phyloP scores from a whole-genome alignment of 768 basidiomycete species.

The Lactifluus subvellereus region DNA sequence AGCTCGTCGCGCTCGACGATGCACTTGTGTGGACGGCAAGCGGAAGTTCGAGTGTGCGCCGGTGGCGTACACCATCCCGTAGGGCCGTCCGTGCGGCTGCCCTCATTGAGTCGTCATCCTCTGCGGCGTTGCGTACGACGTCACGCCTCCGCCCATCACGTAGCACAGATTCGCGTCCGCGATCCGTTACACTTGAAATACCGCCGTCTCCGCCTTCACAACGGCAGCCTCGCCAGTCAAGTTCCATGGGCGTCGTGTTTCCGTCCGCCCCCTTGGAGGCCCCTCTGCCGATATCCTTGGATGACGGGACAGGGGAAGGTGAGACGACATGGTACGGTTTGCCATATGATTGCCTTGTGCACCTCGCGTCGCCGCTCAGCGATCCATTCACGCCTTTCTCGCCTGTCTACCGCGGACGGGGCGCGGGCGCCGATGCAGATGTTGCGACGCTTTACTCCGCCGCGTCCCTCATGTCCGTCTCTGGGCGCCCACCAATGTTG shows the following conservation, averaged over 20 bases:
- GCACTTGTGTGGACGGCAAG: conserved; percentile 86
- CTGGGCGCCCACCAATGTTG: conserved; percentile 32
- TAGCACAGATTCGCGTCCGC: conserved; percentile 19
- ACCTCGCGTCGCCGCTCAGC: conserved; percentile 58
- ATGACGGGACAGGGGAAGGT: conserved; percentile 26
- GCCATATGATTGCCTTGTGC: conserved; percentile 64
- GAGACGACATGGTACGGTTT: conserved; percentile 49
- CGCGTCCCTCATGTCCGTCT: conserved; percentile 69
- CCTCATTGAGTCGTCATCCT: conserved; percentile 17
- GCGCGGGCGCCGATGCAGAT: conserved; percentile 58
- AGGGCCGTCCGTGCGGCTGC: conserved; percentile 33
- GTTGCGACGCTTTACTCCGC: conserved; percentile 86
- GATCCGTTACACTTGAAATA: conserved; percentile 20
- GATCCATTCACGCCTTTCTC: conserved; percentile 46
- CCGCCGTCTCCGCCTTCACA: conserved; percentile 20
- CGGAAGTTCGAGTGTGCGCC: conserved; percentile 69
- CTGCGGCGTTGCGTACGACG: neutral
- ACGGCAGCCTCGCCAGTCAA: conserved; percentile 26
- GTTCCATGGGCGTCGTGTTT: conserved; percentile 21
- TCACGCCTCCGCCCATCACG: conserved; percentile 16
- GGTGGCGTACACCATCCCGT: conserved; percentile 70
- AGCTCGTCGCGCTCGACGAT: conserved; percentile 78
- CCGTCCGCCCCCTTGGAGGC: neutral
- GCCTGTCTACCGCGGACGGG: conserved; percentile 29
- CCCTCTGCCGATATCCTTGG: conserved; percentile 3